Base-by-base conservation (phyloP, 2,329 filamentous ascomycete species). In the Paracamarosporium sp. region DNA sequence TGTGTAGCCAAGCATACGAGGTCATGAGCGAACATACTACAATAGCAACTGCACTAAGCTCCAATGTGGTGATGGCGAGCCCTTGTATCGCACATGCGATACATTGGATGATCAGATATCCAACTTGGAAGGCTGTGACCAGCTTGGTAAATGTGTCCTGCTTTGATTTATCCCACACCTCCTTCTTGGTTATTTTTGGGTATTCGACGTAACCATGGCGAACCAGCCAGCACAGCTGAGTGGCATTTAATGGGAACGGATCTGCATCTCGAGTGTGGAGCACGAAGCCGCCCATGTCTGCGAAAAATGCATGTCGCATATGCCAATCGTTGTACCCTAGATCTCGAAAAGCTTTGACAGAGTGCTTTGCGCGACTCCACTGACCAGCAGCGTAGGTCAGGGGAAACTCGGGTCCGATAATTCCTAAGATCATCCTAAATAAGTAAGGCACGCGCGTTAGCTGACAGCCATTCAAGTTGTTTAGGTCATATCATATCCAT, bases 1-100 rank as follows among this genome's bases (percentile, higher is more conserved):
- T 78, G 48, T 71, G 54, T 65, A 73, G 74, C 75, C 76, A 78
- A 45, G 71, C 72, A 53, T 69, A 69, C 52, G 75, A 75, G 4
- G 74, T 75, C 8, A 71, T 60, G 1, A 69, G 67, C 54, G 76
- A 70, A 17, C 74, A 64, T 22, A 74, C 70, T n/a, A 78, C 69
- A 50, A 76, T 76, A 31, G 72, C 72, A 11, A 78, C 63, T 5
- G 74, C 72, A 67, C 74, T 76, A 7, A 74, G 66, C 46, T 78
- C 76, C 1, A 78, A 63, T 15, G 70, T 72, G 15, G 72, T 70
- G 2, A 78, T 66, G 7, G 72, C 69, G 20, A 78, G 65, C 3
- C 60, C 27, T 55, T 77, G 73, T 7, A 57, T 45, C 5, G 45
- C 47, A 11, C 61, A 53, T 8, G 27, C 61, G 11, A 64, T 62